A percentile compares a stretch with the other conserved stretches of the same genome.
Conservation (phyloP, 2,329 filamentous ascomycete species). For the Exophiala sp. region DNA sequence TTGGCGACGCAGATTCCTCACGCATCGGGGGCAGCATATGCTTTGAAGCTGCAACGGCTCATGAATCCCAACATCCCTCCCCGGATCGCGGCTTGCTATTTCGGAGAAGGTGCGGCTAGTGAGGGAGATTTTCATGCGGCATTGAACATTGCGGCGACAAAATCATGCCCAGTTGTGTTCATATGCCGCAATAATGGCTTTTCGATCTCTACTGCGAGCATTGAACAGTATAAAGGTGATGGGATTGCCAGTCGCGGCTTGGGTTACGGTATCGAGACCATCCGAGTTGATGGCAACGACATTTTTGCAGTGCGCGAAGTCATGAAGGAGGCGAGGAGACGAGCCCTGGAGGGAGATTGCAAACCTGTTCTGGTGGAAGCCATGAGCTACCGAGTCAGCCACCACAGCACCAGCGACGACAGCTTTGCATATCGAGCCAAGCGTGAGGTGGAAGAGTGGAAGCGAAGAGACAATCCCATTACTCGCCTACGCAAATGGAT, state of each 20-base stretch:
- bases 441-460: constrained; percentile 94
- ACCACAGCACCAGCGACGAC: constrained; percentile 95
- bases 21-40: constrained; percentile 79
- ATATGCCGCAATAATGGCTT: constrained; percentile 92
- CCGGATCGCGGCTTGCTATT: constrained; percentile 73
- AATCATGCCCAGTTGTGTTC: constrained; percentile 81
- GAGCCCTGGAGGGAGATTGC: constrained; percentile 75
- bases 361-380: constrained; percentile 83
- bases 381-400: constrained; percentile 96
- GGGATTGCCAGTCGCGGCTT: constrained; percentile 81
- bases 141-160: constrained; percentile 82
- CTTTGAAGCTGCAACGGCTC: constrained; percentile 71
- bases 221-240: constrained; percentile 87
- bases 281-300: constrained; percentile 90
- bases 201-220: constrained; percentile 80
- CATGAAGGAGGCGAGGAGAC: constrained; percentile 66
- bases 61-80: constrained; percentile 63
- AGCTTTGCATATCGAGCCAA: constrained; percentile 91
- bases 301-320: constrained; percentile 82
- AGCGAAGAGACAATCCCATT: constrained; percentile 80
- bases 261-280: constrained; percentile 90
- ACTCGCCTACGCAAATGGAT: constrained; percentile 84
- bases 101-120: constrained; percentile 82
- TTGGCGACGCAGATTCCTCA: constrained; percentile 86
- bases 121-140: constrained; percentile 91